Percentiles rank a stretch among this genome's conserved stretches.
These are phyloP conservation scores for Umbelopsis sp. DNA, from an alignment of 192 early-diverging fungal genomes.

Conservation along the genomic window DNA sequence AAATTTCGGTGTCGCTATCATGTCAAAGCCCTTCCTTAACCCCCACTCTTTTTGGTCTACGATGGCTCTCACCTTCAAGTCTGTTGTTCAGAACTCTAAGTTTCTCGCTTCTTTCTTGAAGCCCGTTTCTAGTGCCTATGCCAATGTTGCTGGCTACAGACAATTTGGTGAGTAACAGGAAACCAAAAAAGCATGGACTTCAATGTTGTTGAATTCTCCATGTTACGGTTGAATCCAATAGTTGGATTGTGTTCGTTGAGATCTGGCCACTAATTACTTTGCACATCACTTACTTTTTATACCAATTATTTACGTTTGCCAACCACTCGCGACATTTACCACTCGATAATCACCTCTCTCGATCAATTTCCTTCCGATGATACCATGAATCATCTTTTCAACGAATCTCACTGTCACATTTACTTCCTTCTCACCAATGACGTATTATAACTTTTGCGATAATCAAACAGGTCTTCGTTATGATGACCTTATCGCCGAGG, in stretches of 20 bases:
- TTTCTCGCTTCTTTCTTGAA: constrained; percentile 52
- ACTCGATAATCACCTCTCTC: neutral
- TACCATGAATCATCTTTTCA: neutral
- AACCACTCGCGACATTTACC: neutral
- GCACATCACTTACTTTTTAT: neutral
- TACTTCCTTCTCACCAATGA: neutral
- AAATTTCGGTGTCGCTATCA: constrained; percentile 5
- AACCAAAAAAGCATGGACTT: neutral
- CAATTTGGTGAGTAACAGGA: constrained; percentile 59
- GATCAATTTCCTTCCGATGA: neutral
- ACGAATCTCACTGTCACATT: neutral
- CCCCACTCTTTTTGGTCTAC: neutral
- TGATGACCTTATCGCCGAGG: constrained; percentile 90
- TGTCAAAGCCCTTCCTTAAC: constrained; percentile 5
- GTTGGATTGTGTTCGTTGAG: neutral
- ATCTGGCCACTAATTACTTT: neutral
- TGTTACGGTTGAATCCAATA: neutral
- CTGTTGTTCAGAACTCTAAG: constrained; percentile 54
- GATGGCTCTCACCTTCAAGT: constrained; percentile 47
- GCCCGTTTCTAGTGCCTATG: constrained; percentile 67
- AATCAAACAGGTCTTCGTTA: constrained; percentile 74
- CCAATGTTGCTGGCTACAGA: constrained; percentile 69
- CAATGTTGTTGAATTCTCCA: neutral
- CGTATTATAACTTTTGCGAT: neutral
- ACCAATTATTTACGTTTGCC: neutral